Percentiles rank a stretch among this genome's conserved stretches.
phyloP scores from a whole-genome alignment of 371 early-diverging fungal genomes.

The Haplosporangium sp. region DNA sequence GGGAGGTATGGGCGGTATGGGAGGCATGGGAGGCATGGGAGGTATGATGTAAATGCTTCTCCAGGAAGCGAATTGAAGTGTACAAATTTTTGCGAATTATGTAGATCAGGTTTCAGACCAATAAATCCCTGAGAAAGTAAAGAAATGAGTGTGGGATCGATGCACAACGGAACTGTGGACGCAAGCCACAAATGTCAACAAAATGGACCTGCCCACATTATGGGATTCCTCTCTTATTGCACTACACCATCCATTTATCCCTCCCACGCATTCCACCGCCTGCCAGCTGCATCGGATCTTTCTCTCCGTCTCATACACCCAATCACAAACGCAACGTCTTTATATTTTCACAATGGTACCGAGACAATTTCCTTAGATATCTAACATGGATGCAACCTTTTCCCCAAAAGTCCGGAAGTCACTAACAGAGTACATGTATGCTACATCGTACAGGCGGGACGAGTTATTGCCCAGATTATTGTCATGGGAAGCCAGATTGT shows the following conservation, averaged over 20 bases:
- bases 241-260: neutral
- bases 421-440: neutral
- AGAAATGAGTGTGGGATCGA: neutral
- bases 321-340: neutral
- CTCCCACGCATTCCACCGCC: neutral
- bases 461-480: slow-evolving; percentile 88
- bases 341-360: slow-evolving; percentile 12
- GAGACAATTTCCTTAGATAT: too few species aligned
- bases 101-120: slow-evolving; percentile 1
- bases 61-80: neutral
- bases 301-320: neutral
- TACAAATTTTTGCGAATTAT: neutral
- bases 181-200: slow-evolving; percentile 19
- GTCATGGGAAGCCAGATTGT: slow-evolving; percentile 88
- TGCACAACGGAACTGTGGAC: neutral
- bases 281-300: neutral
- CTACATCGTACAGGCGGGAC: slow-evolving; percentile 60
- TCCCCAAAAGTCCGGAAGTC: neutral
- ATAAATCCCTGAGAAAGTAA: neutral
- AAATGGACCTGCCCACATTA: neutral
- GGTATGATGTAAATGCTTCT: slow-evolving; percentile 58
- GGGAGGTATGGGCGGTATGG: slow-evolving; percentile 78
- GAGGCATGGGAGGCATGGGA: slow-evolving; percentile 71
- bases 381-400: neutral
- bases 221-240: neutral